Evolutionary conservation across 176 grass and related monocot species (phyloP).

Genomic region (Tillandsia leiboldiana): DNA sequence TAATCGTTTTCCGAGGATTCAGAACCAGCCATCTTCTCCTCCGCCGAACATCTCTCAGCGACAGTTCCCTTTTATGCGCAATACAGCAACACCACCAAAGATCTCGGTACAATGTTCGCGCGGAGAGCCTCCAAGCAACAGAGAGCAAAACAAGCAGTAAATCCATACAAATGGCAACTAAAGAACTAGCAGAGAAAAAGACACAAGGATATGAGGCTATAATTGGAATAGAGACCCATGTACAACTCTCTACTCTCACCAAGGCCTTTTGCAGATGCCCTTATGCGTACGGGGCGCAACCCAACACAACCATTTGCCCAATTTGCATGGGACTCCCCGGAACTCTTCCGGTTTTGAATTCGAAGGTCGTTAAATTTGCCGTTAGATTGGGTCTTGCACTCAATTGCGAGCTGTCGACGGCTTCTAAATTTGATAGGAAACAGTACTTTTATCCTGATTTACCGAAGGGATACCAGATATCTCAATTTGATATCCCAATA

Average conservation of each 20-base stretch:
- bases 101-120: conserved; percentile 22
- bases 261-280: conserved; percentile 89
- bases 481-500: conserved; percentile 91
- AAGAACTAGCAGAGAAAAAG: conserved; percentile 38
- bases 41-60: background rate
- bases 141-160: conserved; percentile 24
- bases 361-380: conserved; percentile 65
- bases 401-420: conserved; percentile 57
- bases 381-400: conserved; percentile 79
- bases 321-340: conserved; percentile 88
- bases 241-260: conserved; percentile 60
- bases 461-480: conserved; percentile 96
- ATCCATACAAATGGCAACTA: conserved; percentile 37
- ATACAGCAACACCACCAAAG: conserved; percentile 7
- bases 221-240: conserved; percentile 93
- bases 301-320: conserved; percentile 74
- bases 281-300: conserved; percentile 57
- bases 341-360: conserved; percentile 64
- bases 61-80: conserved; percentile 26
- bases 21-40: conserved; percentile 15
- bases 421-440: conserved; percentile 95
- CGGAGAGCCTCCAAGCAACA: conserved; percentile 24
- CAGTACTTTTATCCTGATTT: conserved; percentile 96
- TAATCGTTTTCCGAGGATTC: conserved; percentile 52
- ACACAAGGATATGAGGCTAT: conserved; percentile 61